phyloP scores from a whole-genome alignment of 1,139 yeast species.

The Suhomyces guaymorum region DNA sequence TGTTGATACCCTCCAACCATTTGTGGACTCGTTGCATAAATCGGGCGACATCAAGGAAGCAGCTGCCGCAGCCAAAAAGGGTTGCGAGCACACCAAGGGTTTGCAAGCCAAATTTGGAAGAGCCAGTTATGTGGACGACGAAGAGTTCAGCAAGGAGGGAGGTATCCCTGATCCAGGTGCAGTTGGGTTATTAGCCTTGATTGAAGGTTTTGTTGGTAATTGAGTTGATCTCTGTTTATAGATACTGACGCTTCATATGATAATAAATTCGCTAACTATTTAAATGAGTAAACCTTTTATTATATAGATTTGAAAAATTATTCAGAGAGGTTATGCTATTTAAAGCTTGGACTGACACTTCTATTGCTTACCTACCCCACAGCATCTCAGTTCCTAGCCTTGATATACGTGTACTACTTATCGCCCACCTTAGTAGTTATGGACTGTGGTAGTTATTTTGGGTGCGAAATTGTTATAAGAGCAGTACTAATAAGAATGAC shows the following conservation, averaged over 20 bases:
- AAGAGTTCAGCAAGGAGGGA: constrained; percentile 49
- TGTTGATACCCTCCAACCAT: constrained; percentile 86
- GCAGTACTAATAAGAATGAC: too few species aligned
- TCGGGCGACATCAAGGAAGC: constrained; percentile 59
- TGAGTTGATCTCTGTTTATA: background rate
- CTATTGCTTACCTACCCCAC: too few species aligned
- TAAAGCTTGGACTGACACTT: too few species aligned
- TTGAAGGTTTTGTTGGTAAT: constrained; percentile 48
- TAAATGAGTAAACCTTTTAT: too few species aligned
- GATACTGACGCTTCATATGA: background rate
- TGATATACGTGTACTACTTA: too few species aligned
- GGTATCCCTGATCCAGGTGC: constrained; percentile 96
- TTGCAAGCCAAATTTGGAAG: constrained; percentile 88
- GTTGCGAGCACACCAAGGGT: constrained; percentile 73
- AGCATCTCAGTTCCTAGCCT: too few species aligned
- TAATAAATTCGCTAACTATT: background rate
- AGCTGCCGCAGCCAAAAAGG: constrained; percentile 65
- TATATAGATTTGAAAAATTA: too few species aligned
- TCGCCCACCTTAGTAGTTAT: constrained; percentile 11
- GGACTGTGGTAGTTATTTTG: constrained; percentile 2
- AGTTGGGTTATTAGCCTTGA: constrained; percentile 67
- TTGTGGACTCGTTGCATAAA: constrained; percentile 59
- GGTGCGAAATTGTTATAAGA: constrained; percentile 12
- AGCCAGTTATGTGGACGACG: constrained; percentile 81
- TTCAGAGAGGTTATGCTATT: too few species aligned